Percentiles rank a stretch among this genome's conserved stretches.
Evolutionary conservation across 164 flowering plant species (phyloP).

Genomic region (Berberis thunbergii): DNA sequence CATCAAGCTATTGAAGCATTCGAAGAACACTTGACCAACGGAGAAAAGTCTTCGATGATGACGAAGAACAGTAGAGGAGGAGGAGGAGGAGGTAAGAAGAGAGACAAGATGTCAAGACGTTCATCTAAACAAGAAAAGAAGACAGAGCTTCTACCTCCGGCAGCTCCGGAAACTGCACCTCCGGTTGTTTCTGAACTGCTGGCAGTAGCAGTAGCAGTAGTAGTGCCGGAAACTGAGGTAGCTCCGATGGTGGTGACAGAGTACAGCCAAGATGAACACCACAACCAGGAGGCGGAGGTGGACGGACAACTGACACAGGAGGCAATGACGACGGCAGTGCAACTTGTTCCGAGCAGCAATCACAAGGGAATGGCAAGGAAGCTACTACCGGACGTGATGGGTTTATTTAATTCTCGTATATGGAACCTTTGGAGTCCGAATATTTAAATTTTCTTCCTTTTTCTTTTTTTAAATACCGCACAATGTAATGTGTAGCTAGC

Average conservation of each 20-base stretch:
- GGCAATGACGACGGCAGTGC: not conserved
- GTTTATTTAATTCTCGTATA: conserved; percentile 66
- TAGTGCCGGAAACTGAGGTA: not conserved
- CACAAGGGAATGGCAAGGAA: conserved; percentile 62
- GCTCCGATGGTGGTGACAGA: conserved; percentile 3
- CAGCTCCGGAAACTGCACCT: too few species aligned
- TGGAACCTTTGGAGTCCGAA: conserved; percentile 79
- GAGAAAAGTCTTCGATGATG: conserved; percentile 15
- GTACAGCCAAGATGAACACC: not conserved
- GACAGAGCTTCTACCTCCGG: too few species aligned
- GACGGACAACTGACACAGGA: too few species aligned
- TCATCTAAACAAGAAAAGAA: not conserved
- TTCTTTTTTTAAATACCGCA: too few species aligned
- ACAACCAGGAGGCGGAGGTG: not conserved
- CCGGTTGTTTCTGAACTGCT: not conserved
- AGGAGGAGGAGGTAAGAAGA: conserved; percentile 17
- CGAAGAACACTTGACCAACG: conserved; percentile 45
- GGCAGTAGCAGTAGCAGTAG: not conserved
- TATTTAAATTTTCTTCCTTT: not conserved
- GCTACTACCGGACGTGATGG: conserved; percentile 77
- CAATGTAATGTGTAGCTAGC: too few species aligned
- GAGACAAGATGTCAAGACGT: conserved; percentile 12
- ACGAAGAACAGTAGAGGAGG: not conserved
- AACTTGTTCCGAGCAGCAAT: conserved; percentile 2
- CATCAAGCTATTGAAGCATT: conserved; percentile 72